Evolutionary conservation across 2,329 filamentous ascomycete species (phyloP).

Genomic region (Fusarium sp.): DNA sequence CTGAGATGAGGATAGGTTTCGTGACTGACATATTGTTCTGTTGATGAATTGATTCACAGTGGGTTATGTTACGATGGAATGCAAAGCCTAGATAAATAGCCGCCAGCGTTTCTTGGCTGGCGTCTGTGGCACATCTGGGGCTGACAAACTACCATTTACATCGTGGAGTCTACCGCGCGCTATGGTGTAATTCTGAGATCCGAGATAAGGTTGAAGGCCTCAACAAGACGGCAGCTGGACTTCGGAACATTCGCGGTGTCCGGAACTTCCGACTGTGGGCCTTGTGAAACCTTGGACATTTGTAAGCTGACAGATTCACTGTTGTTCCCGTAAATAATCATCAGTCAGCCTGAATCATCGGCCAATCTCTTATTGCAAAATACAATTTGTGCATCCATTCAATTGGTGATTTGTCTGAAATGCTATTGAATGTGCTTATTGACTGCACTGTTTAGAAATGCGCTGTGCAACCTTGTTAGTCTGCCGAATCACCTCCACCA

Average conservation of each 20-base stretch:
- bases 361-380: background rate
- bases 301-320: background rate
- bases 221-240: background rate
- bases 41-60: background rate
- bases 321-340: background rate
- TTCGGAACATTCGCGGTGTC: background rate
- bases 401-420: background rate
- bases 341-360: background rate
- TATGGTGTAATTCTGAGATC: background rate
- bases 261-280: background rate
- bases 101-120: too few relatives aligned
- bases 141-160: background rate
- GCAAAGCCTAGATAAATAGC: background rate
- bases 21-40: slow-evolving; percentile 23
- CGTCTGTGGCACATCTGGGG: background rate
- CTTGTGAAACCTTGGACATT: background rate
- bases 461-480: background rate
- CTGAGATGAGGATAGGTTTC: slow-evolving; percentile 56
- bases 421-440: background rate
- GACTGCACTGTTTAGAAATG: background rate
- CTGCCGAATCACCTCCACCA: background rate
- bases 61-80: background rate
- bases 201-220: background rate
- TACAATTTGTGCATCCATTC: fast-evolving
- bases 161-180: background rate